Evolutionary conservation across 257 asterid species (phyloP).

Genomic region (Catharanthus roseus): DNA sequence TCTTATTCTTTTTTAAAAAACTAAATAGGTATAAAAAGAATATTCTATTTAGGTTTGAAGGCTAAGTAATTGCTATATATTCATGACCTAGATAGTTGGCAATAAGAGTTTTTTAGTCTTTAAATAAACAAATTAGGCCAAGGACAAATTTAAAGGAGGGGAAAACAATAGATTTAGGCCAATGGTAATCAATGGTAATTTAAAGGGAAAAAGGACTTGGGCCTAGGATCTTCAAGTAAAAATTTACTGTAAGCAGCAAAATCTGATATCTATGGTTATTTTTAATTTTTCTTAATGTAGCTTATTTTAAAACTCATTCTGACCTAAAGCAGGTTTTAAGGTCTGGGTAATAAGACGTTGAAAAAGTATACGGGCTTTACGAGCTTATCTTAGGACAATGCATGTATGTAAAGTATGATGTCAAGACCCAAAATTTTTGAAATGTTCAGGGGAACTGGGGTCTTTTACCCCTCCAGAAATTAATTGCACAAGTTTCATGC

Average conservation of each 20-base stretch:
- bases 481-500: background rate
- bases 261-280: background rate
- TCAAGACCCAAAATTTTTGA: background rate
- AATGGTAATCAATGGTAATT: background rate
- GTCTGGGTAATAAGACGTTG: background rate
- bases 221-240: background rate
- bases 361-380: background rate
- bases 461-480: background rate
- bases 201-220: background rate
- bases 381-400: background rate
- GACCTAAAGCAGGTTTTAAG: background rate
- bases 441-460: background rate
- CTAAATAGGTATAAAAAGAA: background rate
- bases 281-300: background rate
- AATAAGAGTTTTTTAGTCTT: background rate
- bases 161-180: background rate
- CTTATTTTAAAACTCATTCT: background rate
- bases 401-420: no score
- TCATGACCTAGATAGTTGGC: background rate
- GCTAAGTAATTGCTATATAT: background rate
- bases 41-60: background rate
- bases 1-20: no score
- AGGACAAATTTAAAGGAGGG: background rate
- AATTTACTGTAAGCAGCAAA: background rate
- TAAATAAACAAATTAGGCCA: background rate